Conservation (phyloP, 352 stramenopile genomes). For the Globisporangium cystogenes region DNA sequence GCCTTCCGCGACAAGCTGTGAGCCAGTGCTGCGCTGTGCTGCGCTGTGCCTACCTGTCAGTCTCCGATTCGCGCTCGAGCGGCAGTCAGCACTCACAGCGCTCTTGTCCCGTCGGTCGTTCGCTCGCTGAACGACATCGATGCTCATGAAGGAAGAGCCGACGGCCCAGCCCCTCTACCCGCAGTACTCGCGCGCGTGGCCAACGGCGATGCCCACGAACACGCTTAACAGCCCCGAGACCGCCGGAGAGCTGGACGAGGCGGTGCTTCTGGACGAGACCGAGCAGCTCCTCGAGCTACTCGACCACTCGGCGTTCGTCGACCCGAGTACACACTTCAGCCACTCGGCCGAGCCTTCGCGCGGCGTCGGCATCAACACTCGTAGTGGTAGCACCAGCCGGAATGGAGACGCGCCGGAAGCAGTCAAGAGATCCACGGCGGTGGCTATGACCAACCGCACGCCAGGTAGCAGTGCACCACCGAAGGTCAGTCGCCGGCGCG, state of each 20-base stretch:
- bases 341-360: not conserved
- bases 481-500: not conserved
- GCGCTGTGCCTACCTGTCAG: not conserved
- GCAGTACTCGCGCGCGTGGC: not conserved
- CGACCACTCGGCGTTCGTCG: not conserved
- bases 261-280: not conserved
- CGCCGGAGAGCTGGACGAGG: not conserved
- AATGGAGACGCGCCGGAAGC: not conserved
- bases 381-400: not conserved
- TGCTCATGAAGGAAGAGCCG: not conserved
- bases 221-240: not conserved
- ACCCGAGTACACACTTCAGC: not conserved
- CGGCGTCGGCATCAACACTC: no score
- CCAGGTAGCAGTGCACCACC: not conserved
- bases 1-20: not conserved
- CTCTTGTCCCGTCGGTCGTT: no score
- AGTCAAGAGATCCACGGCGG: not conserved
- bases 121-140: not conserved
- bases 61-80: not conserved
- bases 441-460: not conserved
- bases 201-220: not conserved
- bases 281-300: conserved; percentile 2
- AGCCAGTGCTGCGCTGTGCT: not conserved
- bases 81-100: not conserved
- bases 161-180: not conserved